Evolutionary conservation across 2,329 filamentous ascomycete genomes (phyloP).

Genomic region (Claviceps purpurea): DNA sequence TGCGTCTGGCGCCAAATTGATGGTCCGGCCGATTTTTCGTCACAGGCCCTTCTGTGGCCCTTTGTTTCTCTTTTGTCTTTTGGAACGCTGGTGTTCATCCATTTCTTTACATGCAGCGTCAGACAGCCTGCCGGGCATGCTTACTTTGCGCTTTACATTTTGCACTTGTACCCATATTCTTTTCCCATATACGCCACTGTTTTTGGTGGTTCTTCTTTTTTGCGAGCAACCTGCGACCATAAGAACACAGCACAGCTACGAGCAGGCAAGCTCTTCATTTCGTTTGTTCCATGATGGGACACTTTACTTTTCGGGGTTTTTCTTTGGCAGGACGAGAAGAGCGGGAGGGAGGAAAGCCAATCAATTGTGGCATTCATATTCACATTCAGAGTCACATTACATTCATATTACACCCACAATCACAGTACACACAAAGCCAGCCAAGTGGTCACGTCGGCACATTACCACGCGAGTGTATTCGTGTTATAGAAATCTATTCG

Average conservation of each 20-base stretch:
- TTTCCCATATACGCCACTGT: too few species aligned
- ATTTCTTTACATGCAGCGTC: not conserved
- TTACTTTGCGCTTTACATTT: not conserved
- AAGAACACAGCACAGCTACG: not conserved
- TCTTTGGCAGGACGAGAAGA: not conserved
- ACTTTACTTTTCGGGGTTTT: not conserved
- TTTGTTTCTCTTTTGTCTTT: not conserved
- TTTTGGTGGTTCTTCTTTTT: too few species aligned
- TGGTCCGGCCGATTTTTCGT: not conserved
- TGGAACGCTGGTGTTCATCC: not conserved
- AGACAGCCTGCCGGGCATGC: not conserved
- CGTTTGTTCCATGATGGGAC: not conserved
- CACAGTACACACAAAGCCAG: not conserved
- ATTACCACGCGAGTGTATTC: slow-evolving; percentile 1
- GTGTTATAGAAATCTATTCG: slow-evolving; percentile 13
- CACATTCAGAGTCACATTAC: not conserved
- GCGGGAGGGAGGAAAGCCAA: not conserved
- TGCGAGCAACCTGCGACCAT: too few species aligned
- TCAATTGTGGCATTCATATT: not conserved
- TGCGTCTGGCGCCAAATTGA: not conserved
- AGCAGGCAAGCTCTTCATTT: not conserved
- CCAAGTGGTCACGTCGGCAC: not conserved
- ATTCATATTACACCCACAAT: not conserved
- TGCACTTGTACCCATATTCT: too few species aligned
- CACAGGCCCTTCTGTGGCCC: not conserved